Evolutionary conservation across 129 eudicot genomes (phyloP), one percentile per base, ranked within the genome.

Genomic region (Artemisia tridentata): DNA sequence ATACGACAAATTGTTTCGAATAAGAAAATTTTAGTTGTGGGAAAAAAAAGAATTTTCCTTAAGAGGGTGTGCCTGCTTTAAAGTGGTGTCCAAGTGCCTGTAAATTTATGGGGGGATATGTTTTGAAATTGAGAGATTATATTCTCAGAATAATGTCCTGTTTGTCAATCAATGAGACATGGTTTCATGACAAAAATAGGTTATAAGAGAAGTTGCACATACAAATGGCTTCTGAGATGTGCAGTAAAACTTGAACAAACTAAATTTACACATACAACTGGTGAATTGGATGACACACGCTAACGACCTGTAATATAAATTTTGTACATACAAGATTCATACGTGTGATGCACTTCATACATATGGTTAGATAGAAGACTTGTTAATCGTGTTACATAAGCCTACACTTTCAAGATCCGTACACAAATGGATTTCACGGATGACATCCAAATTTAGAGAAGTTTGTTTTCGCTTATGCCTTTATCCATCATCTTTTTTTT

Each of bases 401-500:
- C 1, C 6, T 47, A 55, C 41, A 21, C 18, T 11, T 48, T 13
- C 41, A 19, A 45, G 15, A 67, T 21, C 50, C 23, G 10, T 51
- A 49, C 19, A 27, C 59, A 21, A 11, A 5, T 3, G 13, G n/a
- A 34, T 34, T 4, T 23, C 3, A 20, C 34, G 5, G 46, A 23
- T 71, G 67, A 71, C 53, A 71, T 15, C 56, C 41, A 67, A 7
- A 48, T 38, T 38, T 38, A 38, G 45, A 38, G 45, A 38, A 38
- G 11, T 38, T 38, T 38, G 45, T 38, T 15, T 29, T 15, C 11
- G 14, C 3, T 29, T 13, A 6, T 48, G 14, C 41, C 18, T 7
- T 46, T 21, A 66, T 66, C 57, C 20, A 45, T 46, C 1, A 47
- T 29, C 72, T 21, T 59, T 50, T 69, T 53, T 69, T 53, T 34